A percentile compares a stretch with the other conserved stretches of the same genome.
These are phyloP conservation scores for Stachybotrys chartarum DNA, from an alignment of 2,329 filamentous ascomycete species.

Conservation along the genomic window DNA sequence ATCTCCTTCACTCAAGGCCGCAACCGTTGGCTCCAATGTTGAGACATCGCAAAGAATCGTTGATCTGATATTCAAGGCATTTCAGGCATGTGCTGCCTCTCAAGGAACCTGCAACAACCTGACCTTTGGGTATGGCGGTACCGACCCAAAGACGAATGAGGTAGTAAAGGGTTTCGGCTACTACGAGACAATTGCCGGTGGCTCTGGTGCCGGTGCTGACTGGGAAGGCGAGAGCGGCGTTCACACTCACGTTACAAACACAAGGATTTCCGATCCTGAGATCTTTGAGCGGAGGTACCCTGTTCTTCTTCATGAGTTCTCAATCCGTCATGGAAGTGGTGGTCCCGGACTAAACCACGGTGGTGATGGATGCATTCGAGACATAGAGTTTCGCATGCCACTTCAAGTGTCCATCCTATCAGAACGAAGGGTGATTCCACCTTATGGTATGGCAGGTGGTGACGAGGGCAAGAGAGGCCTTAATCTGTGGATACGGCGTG, in stretches of 20 bases:
- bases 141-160: background rate
- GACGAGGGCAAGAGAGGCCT: background rate
- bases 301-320: conserved; percentile 58
- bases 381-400: conserved; percentile 71
- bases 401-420: conserved; percentile 70
- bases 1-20: conserved; percentile 66
- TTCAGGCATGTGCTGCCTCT: conserved; percentile 68
- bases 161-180: conserved; percentile 62
- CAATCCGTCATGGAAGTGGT: conserved; percentile 49
- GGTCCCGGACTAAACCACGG: conserved; percentile 57
- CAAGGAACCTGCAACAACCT: conserved; percentile 83
- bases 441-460: background rate
- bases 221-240: conserved; percentile 72
- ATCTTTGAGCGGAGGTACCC: conserved; percentile 73
- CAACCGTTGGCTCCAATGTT: conserved; percentile 78
- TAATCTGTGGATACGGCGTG: background rate
- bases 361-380: conserved; percentile 67
- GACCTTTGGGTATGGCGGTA: conserved; percentile 72
- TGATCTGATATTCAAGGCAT: conserved; percentile 75
- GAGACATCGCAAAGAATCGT: conserved; percentile 75
- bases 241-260: conserved; percentile 85
- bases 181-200: conserved; percentile 79
- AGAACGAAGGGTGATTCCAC: conserved; percentile 61
- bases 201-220: conserved; percentile 62
- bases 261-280: conserved; percentile 73